These are phyloP conservation scores for Lactifluus rugatus DNA, from an alignment of 768 basidiomycete species.

Conservation along the genomic window DNA sequence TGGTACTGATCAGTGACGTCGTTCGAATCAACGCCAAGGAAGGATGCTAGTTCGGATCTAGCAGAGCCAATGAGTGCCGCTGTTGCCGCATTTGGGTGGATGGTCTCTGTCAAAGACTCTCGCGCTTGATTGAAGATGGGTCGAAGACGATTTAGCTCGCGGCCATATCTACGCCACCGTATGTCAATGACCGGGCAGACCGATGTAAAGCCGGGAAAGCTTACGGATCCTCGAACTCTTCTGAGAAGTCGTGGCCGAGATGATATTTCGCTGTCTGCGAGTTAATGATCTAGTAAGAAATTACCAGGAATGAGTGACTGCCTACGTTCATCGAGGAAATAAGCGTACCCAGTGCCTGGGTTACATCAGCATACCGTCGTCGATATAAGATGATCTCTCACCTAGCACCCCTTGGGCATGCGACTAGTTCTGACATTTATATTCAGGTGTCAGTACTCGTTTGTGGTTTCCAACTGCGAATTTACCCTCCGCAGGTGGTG, in stretches of 20 bases:
- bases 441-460: background rate
- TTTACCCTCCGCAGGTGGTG: conserved; percentile 56
- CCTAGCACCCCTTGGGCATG: conserved; percentile 64
- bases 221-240: conserved; percentile 56
- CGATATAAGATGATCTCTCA: conserved; percentile 25
- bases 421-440: conserved; percentile 44
- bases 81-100: conserved; percentile 42
- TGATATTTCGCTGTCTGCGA: conserved; percentile 59
- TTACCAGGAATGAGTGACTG: background rate
- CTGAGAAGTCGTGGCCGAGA: conserved; percentile 43
- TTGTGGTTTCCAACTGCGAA: background rate
- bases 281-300: conserved; percentile 40
- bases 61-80: conserved; percentile 40
- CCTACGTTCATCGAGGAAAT: background rate
- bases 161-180: conserved; percentile 37
- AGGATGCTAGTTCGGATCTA: conserved; percentile 34
- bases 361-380: conserved; percentile 14
- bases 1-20: conserved; percentile 31
- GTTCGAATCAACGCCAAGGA: conserved; percentile 20
- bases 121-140: conserved; percentile 42
- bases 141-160: conserved; percentile 43
- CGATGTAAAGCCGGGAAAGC: conserved; percentile 22
- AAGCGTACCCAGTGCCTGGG: conserved; percentile 52
- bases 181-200: background rate
- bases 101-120: conserved; percentile 41